phyloP scores from a whole-genome alignment of 2,329 filamentous ascomycete species.

The Paraphaeosphaeria sporulosa region DNA sequence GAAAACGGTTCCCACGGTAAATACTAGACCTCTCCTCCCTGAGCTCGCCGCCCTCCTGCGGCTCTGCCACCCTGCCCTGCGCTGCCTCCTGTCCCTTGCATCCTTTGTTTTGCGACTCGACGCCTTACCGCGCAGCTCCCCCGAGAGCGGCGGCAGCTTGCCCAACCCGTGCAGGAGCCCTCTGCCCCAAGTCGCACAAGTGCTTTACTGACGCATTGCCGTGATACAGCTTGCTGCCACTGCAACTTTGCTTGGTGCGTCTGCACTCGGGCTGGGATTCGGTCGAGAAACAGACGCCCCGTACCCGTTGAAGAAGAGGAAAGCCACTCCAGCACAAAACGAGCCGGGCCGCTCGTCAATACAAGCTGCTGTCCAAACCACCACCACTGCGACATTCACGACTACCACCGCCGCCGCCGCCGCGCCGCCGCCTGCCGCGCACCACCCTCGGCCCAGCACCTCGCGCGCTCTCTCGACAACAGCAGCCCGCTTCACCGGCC shows the following conservation, averaged over 20 bases:
- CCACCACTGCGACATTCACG: slow-evolving; percentile 25
- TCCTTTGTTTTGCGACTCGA: slow-evolving; percentile 39
- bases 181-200: slow-evolving; percentile 33
- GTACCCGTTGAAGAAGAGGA: slow-evolving; percentile 50
- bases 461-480: slow-evolving; percentile 34
- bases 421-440: slow-evolving; percentile 33
- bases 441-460: slow-evolving; percentile 29
- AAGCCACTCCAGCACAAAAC: slow-evolving; percentile 43
- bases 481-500: slow-evolving; percentile 33
- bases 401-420: slow-evolving; percentile 24
- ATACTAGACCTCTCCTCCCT: slow-evolving; percentile 26
- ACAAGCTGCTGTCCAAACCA: slow-evolving; percentile 39
- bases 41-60: background rate
- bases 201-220: slow-evolving; percentile 47
- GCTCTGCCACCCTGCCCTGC: background rate
- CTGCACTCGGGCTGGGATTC: slow-evolving; percentile 65
- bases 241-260: slow-evolving; percentile 67
- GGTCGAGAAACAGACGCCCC: slow-evolving; percentile 57
- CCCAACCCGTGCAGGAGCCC: slow-evolving; percentile 34
- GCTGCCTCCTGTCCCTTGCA: slow-evolving; percentile 8
- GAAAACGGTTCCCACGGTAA: slow-evolving; percentile 58
- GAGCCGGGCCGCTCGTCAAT: slow-evolving; percentile 37
- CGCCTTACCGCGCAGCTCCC: slow-evolving; percentile 24
- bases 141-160: slow-evolving; percentile 35
- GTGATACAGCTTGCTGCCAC: slow-evolving; percentile 66